Evolutionary conservation across 2,329 filamentous ascomycete species (phyloP).

Genomic region (Cytospora paraplurivora): DNA sequence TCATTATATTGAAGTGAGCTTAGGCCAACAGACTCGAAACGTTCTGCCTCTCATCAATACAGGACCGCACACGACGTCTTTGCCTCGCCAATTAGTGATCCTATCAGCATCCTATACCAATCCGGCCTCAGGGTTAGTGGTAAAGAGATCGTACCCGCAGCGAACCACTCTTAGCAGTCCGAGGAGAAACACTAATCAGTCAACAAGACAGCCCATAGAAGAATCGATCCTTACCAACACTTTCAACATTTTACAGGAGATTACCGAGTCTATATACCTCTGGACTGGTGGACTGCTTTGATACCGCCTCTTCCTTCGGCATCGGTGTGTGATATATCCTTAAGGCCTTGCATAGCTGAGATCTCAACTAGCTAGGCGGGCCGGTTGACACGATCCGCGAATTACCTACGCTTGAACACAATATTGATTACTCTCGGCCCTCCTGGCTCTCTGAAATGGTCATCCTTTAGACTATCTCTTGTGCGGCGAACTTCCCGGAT

Average conservation of each 20-base stretch:
- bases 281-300: not conserved
- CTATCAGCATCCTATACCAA: constrained; percentile 6
- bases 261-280: not conserved
- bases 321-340: not conserved
- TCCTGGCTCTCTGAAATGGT: not conserved
- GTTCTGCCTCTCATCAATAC: not conserved
- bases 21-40: constrained; percentile 17
- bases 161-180: not conserved
- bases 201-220: constrained; percentile 1
- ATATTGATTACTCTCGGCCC: not conserved
- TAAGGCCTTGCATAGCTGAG: not conserved
- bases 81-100: not conserved
- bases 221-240: not conserved
- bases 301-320: not conserved
- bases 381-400: not conserved
- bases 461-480: not conserved
- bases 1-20: constrained; percentile 15
- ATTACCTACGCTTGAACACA: not conserved
- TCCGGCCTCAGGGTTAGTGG: constrained; percentile 1
- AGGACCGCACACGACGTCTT: not conserved
- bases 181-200: not conserved
- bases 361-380: not conserved
- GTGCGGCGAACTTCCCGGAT: not conserved
- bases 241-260: not conserved
- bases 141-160: constrained; percentile 2